phyloP scores from a whole-genome alignment of 345 rosid species.

The Moricandia arvensis region DNA sequence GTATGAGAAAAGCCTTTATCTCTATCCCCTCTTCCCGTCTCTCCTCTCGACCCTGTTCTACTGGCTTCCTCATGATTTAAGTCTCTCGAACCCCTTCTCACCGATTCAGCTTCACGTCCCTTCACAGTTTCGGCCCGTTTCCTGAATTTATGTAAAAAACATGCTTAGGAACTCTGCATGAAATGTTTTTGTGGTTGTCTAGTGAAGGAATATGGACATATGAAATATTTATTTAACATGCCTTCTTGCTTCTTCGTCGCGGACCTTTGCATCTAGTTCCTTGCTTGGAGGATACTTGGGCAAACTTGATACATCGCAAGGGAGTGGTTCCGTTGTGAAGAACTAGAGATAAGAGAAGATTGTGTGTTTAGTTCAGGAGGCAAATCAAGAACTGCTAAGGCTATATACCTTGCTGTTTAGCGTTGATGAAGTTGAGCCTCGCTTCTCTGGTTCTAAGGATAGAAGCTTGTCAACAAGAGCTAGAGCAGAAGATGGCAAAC shows the following conservation, averaged over 20 bases:
- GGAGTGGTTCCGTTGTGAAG: conserved; percentile 61
- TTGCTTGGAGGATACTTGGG: conserved; percentile 82
- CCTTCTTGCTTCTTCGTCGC: conserved; percentile 68
- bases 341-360: conserved; percentile 42
- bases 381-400: conserved; percentile 10
- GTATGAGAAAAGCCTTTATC: conserved; percentile 30
- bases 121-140: conserved; percentile 56
- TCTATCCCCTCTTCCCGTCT: conserved; percentile 11
- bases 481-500: conserved; percentile 71
- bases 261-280: conserved; percentile 65
- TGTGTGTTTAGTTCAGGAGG: background rate
- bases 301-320: conserved; percentile 59
- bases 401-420: conserved; percentile 55
- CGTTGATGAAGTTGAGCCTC: conserved; percentile 57
- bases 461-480: conserved; percentile 84
- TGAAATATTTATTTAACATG: background rate
- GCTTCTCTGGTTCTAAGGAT: conserved; percentile 71
- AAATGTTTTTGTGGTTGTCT: background rate
- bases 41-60: conserved; percentile 16
- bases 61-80: background rate
- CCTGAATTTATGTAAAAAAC: conserved; percentile 41
- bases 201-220: background rate
- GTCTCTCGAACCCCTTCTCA: conserved; percentile 60
- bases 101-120: conserved; percentile 66
- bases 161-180: background rate